Evolutionary conservation across 441 rosid genomes (phyloP), one percentile per base, ranked within the genome.

Genomic region (Pelargonium myrrhifolium): DNA sequence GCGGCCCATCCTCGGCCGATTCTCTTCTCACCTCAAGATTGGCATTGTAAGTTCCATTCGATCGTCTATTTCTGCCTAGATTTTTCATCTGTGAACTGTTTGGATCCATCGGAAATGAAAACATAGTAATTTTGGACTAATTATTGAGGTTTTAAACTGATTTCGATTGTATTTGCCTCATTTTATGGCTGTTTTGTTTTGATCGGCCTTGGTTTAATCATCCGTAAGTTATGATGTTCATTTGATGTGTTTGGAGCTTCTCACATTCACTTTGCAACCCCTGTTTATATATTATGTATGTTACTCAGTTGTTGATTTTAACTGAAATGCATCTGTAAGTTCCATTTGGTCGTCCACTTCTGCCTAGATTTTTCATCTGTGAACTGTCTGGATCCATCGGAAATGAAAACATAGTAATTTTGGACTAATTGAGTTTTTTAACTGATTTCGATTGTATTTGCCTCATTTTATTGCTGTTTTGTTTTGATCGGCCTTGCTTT

Each of bases 21-120:
- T 94, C 87, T 92, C 99, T 22, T 94, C 99, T 74, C 99, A 94
- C 72, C 98, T 94, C 83, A 94, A 94, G 86, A 94, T 94, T 74
- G 99, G 98, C 77, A 94, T 94, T 60, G 99, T 94, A 86, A 56
- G 64, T 61, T 26, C 53, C n/a, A 8, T 3, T 20, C 11, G 61
- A 56, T 1, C 66, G 53, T 68, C 12, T 1, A 7, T 10, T 47
- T 2, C 10, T 22, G 28, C 28, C 22, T 17, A 20, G 6, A 17
- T 8, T 56, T 56, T 56, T 26, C 61, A 56, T 12, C 28, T 21
- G 3, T 21, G 28, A 4, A 5, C n/a, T 18, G 31, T 56, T 17
- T 56, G 31, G 61, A 20, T 56, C 61, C 10, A 12, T 3, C 28
- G 61, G 20, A 56, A 56, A 1, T 55, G 60, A 55, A 20, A 20